phyloP scores from a whole-genome alignment of 106 monocot species.

The Hemerocallis citrina region DNA sequence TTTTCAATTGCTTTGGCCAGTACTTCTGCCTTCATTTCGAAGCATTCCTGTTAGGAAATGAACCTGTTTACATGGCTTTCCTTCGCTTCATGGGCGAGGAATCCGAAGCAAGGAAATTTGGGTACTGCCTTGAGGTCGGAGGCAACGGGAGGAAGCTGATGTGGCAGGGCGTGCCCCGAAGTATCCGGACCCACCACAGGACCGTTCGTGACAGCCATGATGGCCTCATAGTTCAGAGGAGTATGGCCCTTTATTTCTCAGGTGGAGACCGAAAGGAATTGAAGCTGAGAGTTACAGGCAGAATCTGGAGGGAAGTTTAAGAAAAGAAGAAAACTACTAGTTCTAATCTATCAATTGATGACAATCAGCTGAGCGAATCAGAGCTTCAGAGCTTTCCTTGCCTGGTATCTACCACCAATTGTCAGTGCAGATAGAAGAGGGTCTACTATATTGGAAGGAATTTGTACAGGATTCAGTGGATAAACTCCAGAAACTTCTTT shows the following conservation, averaged over 20 bases:
- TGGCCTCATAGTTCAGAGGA: constrained; percentile 23
- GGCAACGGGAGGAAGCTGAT: constrained; percentile 24
- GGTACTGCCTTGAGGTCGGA: constrained; percentile 36
- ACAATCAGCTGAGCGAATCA: too few relatives aligned
- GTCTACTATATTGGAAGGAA: too few relatives aligned
- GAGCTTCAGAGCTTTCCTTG: too few relatives aligned
- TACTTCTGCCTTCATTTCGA: constrained; percentile 43
- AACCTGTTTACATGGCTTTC: constrained; percentile 38
- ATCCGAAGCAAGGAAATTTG: constrained; percentile 21
- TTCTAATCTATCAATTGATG: too few relatives aligned
- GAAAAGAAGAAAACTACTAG: not conserved
- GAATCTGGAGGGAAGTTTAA: constrained; percentile 34
- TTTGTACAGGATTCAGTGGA: too few relatives aligned
- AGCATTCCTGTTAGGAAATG: constrained; percentile 20
- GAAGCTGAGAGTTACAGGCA: constrained; percentile 30
- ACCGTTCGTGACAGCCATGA: constrained; percentile 30
- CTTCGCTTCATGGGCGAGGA: constrained; percentile 36
- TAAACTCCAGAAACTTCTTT: too few relatives aligned
- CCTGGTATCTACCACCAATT: too few relatives aligned
- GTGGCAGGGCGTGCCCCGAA: constrained; percentile 27
- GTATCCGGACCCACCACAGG: constrained; percentile 32
- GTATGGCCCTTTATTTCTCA: constrained; percentile 35
- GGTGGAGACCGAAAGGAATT: constrained; percentile 29
- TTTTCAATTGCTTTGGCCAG: constrained; percentile 33
- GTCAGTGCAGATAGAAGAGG: too few relatives aligned